Evolutionary conservation across 1,139 yeast genomes (phyloP), one percentile per base, ranked within the genome.

Genomic region (Spathaspora jeffriesii): DNA sequence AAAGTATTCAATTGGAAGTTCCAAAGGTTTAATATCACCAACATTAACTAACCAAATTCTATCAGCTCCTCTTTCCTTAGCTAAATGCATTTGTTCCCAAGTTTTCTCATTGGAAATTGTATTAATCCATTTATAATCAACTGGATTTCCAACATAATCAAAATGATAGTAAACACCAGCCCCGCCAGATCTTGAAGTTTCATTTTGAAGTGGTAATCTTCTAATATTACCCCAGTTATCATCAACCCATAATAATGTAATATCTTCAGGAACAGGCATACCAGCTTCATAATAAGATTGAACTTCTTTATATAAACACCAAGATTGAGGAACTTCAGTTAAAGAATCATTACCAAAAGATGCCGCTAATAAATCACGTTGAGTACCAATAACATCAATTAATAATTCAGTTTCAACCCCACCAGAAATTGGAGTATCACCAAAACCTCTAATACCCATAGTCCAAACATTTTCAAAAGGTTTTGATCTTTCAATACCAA

Each of bases 281-380:
- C 60, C 60, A 27, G 44, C 47, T 47, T 56, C 50, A 40, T 48
- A 56, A 37, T 55, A 56, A 28, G 53, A 47, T 46, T 55, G 60
- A 10, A 56, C 60, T 46, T 56, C 60, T 28, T 56, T 56, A 42
- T 56, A 56, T 23, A 56, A 50, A 45, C 60, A 56, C 60, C 60
- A 56, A 10, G 51, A 57, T 40, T 56, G 59, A 18, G 60, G 60
- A 27, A 56, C 49, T 18, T 44, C 46, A 4, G 55, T 42, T 22
- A 55, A 45, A 38, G 53, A 47, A 11, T 50, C 48, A 18, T 21
- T 44, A 28, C 50, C 45, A 34, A 55, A 53, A 8, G 47, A 53
- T 31, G 53, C 48, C 2, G 31, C 3, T 31, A 56, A 47, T 32
- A 56, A 49, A 2, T 53, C 50, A 28, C 56, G 43, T 48, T 56